Evolutionary conservation across 352 stramenopile genomes (phyloP).

Genomic region (Sclerospora graminicola): DNA sequence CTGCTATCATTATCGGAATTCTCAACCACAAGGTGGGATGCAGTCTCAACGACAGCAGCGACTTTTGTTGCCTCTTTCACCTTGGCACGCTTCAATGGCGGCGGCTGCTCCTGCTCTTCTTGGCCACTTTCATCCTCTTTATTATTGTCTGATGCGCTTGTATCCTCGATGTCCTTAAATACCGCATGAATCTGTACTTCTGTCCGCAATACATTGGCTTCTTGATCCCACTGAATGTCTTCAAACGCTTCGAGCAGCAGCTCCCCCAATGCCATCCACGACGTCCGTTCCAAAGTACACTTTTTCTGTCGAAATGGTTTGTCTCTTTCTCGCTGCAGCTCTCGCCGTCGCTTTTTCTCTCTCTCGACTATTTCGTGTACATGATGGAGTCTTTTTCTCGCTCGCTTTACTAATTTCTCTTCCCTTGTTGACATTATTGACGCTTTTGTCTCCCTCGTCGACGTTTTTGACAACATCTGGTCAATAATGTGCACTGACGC

Average conservation of each 20-base stretch:
- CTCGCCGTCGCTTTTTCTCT: conserved; percentile 22
- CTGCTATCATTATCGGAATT: neutral
- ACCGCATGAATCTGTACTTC: conserved; percentile 18
- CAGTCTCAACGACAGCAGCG: too few relatives aligned
- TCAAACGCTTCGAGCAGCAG: conserved; percentile 56
- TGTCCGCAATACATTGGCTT: conserved; percentile 9
- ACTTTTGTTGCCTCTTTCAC: neutral
- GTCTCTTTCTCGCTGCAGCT: conserved; percentile 12
- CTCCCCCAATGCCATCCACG: conserved; percentile 45
- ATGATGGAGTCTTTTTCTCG: conserved; percentile 16
- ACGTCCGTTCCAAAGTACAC: conserved; percentile 34
- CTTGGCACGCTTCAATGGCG: neutral
- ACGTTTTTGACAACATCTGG: neutral
- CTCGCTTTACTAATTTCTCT: conserved; percentile 4
- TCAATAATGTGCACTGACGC: conserved; percentile 24
- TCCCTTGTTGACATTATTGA: neutral
- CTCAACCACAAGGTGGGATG: neutral
- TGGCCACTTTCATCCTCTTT: conserved; percentile 1
- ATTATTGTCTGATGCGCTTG: neutral
- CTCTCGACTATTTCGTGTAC: conserved; percentile 9
- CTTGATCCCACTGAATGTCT: conserved; percentile 28
- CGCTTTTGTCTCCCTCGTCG: neutral
- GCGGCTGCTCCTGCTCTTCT: neutral
- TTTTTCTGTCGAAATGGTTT: conserved; percentile 2
- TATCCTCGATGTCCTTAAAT: conserved; percentile 6